These are phyloP conservation scores for Phanerochaete carnosa DNA, from an alignment of 768 basidiomycete species.

Conservation along the genomic window DNA sequence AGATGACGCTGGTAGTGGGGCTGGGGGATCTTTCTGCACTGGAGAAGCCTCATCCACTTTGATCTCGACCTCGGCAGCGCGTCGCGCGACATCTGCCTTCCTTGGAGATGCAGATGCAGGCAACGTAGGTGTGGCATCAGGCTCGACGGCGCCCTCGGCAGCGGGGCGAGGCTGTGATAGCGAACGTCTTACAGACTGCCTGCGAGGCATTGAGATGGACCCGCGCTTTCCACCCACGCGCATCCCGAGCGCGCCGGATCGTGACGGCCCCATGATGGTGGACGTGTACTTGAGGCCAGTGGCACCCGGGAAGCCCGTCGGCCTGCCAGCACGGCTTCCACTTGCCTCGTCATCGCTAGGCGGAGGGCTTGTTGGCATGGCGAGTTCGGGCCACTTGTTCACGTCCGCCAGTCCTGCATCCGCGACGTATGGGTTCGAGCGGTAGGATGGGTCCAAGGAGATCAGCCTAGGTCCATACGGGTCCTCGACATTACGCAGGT, in stretches of 20 bases:
- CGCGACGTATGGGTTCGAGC: conserved; percentile 79
- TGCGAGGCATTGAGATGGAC: conserved; percentile 6
- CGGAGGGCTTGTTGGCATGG: conserved; percentile 64
- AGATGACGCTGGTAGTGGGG: not conserved
- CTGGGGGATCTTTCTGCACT: not conserved
- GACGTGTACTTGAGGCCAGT: conserved; percentile 74
- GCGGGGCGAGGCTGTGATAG: conserved; percentile 6
- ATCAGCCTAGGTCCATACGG: conserved; percentile 81
- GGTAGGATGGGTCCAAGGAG: conserved; percentile 72
- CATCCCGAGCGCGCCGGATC: conserved; percentile 72
- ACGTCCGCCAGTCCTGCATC: conserved; percentile 77
- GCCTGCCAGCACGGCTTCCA: conserved; percentile 22
- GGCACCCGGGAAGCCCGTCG: conserved; percentile 45
- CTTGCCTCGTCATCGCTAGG: conserved; percentile 68
- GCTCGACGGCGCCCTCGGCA: not conserved
- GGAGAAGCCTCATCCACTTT: conserved; percentile 5
- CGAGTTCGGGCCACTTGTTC: conserved; percentile 84
- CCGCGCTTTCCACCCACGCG: conserved; percentile 65
- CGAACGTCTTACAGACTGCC: conserved; percentile 21
- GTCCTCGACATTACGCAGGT: conserved; percentile 87
- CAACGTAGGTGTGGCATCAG: conserved; percentile 8
- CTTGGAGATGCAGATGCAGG: conserved; percentile 10
- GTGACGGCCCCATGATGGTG: conserved; percentile 78
- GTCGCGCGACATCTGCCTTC: not conserved
- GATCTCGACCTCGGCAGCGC: conserved; percentile 2